These are phyloP conservation scores for Suhomyces kilbournensis DNA, from an alignment of 805 yeast genomes.

Conservation along the genomic window DNA sequence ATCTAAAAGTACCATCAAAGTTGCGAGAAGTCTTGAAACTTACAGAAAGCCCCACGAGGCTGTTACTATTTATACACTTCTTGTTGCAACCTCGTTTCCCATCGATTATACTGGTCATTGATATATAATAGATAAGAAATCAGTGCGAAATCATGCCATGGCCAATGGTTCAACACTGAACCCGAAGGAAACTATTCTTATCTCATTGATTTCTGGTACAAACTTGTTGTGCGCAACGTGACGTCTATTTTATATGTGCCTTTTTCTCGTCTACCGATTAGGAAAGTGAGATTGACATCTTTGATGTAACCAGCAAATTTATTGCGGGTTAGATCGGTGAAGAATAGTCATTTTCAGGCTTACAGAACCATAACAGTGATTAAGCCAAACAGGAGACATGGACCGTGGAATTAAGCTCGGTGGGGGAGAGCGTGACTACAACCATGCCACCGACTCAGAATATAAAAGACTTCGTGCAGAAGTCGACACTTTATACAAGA, in stretches of 20 bases:
- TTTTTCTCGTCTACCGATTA: neutral
- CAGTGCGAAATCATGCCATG: neutral
- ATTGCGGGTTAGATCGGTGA: neutral
- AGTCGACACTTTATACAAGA: constrained; percentile 66
- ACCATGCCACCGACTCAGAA: constrained; percentile 66
- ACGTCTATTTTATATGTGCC: neutral
- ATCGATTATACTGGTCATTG: neutral
- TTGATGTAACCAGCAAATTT: neutral
- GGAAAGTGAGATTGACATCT: neutral
- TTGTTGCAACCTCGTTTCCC: neutral
- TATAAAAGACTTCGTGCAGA: constrained; percentile 60
- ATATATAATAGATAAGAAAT: neutral
- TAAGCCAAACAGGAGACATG: constrained; percentile 2
- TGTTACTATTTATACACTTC: neutral
- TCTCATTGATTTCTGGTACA: neutral
- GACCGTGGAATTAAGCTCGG: constrained; percentile 28
- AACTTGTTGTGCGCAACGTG: neutral
- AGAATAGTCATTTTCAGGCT: neutral
- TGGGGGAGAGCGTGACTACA: constrained; percentile 50
- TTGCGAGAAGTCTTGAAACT: neutral
- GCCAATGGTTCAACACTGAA: neutral
- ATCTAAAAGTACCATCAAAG: neutral
- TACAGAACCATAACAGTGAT: neutral
- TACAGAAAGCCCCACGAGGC: neutral
- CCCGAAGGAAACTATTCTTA: neutral